These are phyloP conservation scores for Escallonia herrerae DNA, from an alignment of 129 eudicot species.

Conservation along the genomic window DNA sequence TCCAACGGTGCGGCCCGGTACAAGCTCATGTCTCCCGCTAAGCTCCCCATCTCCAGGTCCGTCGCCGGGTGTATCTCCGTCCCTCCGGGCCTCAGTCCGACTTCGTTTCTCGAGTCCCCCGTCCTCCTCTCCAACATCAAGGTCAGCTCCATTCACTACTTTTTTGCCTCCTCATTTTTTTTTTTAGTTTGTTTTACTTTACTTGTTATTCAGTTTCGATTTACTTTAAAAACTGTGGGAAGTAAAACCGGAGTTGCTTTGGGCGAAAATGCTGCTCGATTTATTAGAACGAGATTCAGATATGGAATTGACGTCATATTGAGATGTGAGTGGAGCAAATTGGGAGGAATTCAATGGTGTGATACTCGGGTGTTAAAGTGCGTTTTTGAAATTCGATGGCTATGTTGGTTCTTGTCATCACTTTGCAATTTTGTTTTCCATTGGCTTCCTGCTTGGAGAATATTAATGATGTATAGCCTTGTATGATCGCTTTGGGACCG, in stretches of 20 bases:
- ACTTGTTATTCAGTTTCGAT: neutral
- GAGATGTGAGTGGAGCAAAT: neutral
- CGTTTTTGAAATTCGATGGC: conserved; percentile 31
- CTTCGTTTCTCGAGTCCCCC: conserved; percentile 95
- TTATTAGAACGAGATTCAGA: conserved; percentile 4
- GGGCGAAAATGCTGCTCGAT: too few relatives aligned
- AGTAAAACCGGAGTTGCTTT: too few relatives aligned
- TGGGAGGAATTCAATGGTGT: conserved; percentile 29
- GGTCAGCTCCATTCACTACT: conserved; percentile 21
- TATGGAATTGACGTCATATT: neutral
- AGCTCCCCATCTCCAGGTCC: conserved; percentile 88
- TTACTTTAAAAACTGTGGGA: neutral
- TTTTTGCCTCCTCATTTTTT: too few relatives aligned
- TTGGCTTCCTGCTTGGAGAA: conserved; percentile 45
- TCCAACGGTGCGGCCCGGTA: conserved; percentile 56
- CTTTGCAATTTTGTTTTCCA: conserved; percentile 18
- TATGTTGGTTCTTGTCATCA: conserved; percentile 35
- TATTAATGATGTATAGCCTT: conserved; percentile 31
- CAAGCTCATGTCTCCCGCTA: conserved; percentile 96
- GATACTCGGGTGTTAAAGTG: conserved; percentile 30
- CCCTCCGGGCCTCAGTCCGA: conserved; percentile 90
- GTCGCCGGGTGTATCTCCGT: conserved; percentile 38
- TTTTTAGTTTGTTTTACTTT: neutral
- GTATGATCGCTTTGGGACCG: conserved; percentile 42
- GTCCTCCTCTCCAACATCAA: conserved; percentile 84